Percentiles rank a stretch among this genome's conserved stretches.
Evolutionary conservation across 139 green algal species (phyloP).

Genomic region (Closterium sp.): DNA sequence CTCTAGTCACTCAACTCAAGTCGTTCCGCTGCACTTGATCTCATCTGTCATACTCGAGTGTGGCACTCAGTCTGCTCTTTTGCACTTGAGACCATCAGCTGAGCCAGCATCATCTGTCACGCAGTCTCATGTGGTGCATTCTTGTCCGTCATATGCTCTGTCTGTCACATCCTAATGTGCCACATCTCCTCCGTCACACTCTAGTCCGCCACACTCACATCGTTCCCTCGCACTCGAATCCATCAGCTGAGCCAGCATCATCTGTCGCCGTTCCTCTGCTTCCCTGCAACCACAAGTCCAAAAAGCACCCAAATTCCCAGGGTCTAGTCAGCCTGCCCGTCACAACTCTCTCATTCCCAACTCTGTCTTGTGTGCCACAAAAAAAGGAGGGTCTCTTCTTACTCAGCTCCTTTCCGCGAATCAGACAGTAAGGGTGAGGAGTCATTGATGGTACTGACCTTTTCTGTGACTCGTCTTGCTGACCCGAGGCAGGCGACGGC

Average conservation of each 20-base stretch:
- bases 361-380: too few relatives aligned
- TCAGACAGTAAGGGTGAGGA: too few relatives aligned
- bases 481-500: background rate
- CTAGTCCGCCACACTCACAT: background rate
- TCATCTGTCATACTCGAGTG: too few relatives aligned
- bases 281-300: constrained; percentile 3
- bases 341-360: too few relatives aligned
- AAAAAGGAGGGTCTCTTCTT: background rate
- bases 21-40: too few relatives aligned
- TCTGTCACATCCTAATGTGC: background rate
- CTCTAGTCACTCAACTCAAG: too few relatives aligned
- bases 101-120: background rate
- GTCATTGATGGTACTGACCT: too few relatives aligned
- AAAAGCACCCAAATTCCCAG: background rate
- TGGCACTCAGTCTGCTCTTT: constrained; percentile 4
- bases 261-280: constrained; percentile 24
- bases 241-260: constrained; percentile 22
- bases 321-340: too few relatives aligned
- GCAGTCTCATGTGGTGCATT: too few relatives aligned
- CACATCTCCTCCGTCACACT: background rate
- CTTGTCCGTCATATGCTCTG: too few relatives aligned
- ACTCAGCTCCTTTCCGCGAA: too few relatives aligned
- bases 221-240: constrained; percentile 4
- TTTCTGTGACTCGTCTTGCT: background rate
- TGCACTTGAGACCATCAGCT: background rate